Percentiles rank a stretch among this genome's conserved stretches.
These are phyloP conservation scores for Naganishia albida DNA, from an alignment of 1,284 basidiomycete genomes.

Conservation along the genomic window DNA sequence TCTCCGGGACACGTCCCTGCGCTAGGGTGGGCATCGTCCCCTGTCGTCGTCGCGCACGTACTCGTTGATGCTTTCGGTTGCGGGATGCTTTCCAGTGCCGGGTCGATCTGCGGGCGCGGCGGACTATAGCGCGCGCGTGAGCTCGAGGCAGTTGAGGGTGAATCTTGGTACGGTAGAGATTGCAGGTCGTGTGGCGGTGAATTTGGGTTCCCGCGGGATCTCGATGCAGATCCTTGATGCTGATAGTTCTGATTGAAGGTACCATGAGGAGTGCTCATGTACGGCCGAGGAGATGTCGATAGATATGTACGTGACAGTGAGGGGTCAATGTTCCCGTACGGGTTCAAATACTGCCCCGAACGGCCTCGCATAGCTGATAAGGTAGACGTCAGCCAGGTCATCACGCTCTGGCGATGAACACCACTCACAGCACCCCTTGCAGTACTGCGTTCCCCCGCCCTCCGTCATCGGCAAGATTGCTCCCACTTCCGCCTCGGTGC, in stretches of 20 bases:
- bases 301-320: constrained; percentile 13
- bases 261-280: constrained; percentile 5
- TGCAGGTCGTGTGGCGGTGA: background rate
- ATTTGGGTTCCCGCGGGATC: background rate
- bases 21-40: constrained; percentile 7
- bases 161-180: background rate
- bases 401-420: background rate
- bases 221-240: background rate
- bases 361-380: constrained; percentile 13
- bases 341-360: constrained; percentile 3
- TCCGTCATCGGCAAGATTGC: constrained; percentile 23
- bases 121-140: background rate
- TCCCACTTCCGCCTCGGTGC: constrained; percentile 11
- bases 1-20: constrained; percentile 87
- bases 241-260: background rate
- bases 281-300: constrained; percentile 19
- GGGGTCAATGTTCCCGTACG: constrained; percentile 6
- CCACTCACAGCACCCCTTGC: constrained; percentile 23
- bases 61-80: constrained; percentile 2
- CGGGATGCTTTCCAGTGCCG: constrained; percentile 2
- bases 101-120: background rate
- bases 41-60: background rate
- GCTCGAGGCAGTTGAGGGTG: background rate
- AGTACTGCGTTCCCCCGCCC: constrained; percentile 21
- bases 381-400: background rate